Evolutionary conservation across 106 monocot genomes (phyloP), one percentile per base, ranked within the genome.

Genomic region (Dioscorea alata): DNA sequence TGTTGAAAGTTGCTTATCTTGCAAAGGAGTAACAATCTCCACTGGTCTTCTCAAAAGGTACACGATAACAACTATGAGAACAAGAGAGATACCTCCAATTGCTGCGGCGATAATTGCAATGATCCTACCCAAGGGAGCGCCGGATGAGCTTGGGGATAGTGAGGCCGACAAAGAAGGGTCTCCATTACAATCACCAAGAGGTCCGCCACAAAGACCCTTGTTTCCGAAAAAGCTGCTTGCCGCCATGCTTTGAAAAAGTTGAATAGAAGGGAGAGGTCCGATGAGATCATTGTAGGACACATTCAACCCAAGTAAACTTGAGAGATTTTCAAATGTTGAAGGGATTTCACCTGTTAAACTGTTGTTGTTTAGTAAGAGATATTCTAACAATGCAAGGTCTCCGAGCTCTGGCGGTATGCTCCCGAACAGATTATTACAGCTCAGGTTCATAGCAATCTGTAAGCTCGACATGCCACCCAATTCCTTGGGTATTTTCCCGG

Each of bases 371-470:
- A 97, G 80, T 13, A 86, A 75, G 31, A 97, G 76, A 60, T 48
- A 87, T 58, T 83, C 85, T 64, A 97, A 75, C 21, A 97, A 59
- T 61, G 76, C 68, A 57, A 97, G 92, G 69, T 92, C 89, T 19
- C 96, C 96, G 57, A 97, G 84, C 70, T 97, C 89, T 23, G 66
- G 54, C 16, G 96, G 96, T 60, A 97, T 81, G 16, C 57, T 60
- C 19, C 89, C 89, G 4, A 86, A 89, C 35, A 97, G 86, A 70
- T 81, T 80, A 32, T 97, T 97, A 74, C 79, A 87, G 73, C 96
- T 97, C 63, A 97, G 78, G 80, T 97, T 89, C 86, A 97, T 54
- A 8, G 89, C 86, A 50, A 97, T 97, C 52, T 97, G 96, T 54
- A 97, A 69, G 64, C 92, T 92, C 4, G 86, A 89, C 33, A 97